Conservation (phyloP, 2,329 filamentous ascomycete species). For the Phyllosticta capitalensis region DNA sequence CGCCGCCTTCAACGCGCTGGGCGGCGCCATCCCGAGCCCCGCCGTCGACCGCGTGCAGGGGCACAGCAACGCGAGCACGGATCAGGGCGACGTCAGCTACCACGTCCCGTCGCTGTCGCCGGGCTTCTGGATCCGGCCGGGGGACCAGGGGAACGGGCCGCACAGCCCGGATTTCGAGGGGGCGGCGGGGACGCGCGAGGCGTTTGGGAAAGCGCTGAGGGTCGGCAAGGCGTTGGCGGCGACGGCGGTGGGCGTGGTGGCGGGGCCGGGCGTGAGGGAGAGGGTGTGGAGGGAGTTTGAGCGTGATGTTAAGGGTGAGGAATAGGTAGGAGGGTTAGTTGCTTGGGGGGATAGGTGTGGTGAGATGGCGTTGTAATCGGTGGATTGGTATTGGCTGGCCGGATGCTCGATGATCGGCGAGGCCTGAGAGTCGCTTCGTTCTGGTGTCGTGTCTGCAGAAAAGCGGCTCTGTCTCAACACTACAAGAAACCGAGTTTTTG, state of each 20-base stretch:
- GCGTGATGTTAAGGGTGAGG: conserved; percentile 20
- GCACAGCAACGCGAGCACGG: conserved; percentile 45
- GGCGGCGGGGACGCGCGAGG: conserved; percentile 27
- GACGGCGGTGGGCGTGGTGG: conserved; percentile 29
- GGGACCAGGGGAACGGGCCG: conserved; percentile 23
- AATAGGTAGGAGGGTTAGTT: not conserved
- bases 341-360: too few relatives aligned
- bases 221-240: conserved; percentile 28
- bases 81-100: conserved; percentile 51
- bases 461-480: too few relatives aligned
- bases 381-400: too few relatives aligned
- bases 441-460: too few relatives aligned
- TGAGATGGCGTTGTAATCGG: too few relatives aligned
- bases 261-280: conserved; percentile 11
- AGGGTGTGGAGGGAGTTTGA: conserved; percentile 17
- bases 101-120: conserved; percentile 46
- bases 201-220: conserved; percentile 25
- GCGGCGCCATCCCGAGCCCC: conserved; percentile 25
- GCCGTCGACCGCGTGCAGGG: conserved; percentile 35
- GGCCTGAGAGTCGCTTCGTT: too few relatives aligned
- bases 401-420: not conserved
- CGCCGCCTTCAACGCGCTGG: conserved; percentile 22
- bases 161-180: conserved; percentile 33
- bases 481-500: too few relatives aligned
- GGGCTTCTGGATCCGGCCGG: conserved; percentile 39